Evolutionary conservation across 768 basidiomycete genomes (phyloP), one percentile per base, ranked within the genome.

Genomic region (Leucogyrophana mollusca): DNA sequence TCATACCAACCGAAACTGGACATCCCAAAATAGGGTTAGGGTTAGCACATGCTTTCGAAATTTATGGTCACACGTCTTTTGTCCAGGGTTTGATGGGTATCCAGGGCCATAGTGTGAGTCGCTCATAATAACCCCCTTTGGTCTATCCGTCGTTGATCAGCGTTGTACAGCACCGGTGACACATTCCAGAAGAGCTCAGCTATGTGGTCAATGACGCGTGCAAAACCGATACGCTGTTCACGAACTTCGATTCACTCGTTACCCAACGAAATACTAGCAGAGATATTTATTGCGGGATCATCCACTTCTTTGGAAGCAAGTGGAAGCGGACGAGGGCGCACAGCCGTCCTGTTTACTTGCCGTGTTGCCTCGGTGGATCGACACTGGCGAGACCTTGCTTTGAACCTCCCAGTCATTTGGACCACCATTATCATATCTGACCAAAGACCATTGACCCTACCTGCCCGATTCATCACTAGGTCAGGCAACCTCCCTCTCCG

Each of bases 301-400:
- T 8, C 35, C 7, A 8, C 27, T 30, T 13, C 6, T 30, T 13
- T 6, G 6, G 27, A 37, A 37, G 9, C 35, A 37, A 16, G n/a
- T 37, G 27, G 7, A 6, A 6, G 13, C 13, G 27, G 13, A 30
- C 27, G 27, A 13, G 6, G 27, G 35, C 7, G 7, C 35, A 37
- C 7, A 6, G 35, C 8, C 20, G n/a, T 37, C 7, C n/a, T 21
- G 16, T 37, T 37, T 21, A 9, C 20, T 8, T 66, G 74, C 11
- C 22, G 55, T 14, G 46, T 72, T 21, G 67, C 68, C 43, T 71
- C 73, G 49, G 71, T 76, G 34, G 73, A 65, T 23, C 51, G 50
- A 21, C 61, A 58, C 44, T 76, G 73, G 71, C 65, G 75, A 39
- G 56, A 55, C 8, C 56, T 67, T 13, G 70, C 69, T 0, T 47